Evolutionary conservation across 768 basidiomycete species (phyloP).

Genomic region (Mycena amicta): DNA sequence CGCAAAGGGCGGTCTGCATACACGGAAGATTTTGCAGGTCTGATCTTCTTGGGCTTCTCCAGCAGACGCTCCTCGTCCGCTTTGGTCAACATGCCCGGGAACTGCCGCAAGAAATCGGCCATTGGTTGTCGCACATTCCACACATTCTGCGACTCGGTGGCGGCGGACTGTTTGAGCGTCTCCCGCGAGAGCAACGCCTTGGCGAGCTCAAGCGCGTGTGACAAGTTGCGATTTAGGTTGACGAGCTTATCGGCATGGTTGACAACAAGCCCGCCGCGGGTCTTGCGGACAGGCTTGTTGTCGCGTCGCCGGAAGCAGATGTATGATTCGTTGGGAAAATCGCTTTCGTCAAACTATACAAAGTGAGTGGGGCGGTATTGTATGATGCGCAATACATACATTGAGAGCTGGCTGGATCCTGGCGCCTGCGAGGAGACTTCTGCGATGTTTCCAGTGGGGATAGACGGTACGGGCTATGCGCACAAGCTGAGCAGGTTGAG

Average conservation of each 20-base stretch:
- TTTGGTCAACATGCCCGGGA: constrained; percentile 59
- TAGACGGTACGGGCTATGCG: constrained; percentile 76
- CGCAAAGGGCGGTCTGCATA: constrained; percentile 25
- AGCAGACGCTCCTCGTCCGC: constrained; percentile 72
- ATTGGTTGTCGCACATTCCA: constrained; percentile 81
- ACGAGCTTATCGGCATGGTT: constrained; percentile 85
- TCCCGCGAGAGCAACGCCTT: constrained; percentile 72
- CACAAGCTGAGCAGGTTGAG: constrained; percentile 59
- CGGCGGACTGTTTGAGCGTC: constrained; percentile 67
- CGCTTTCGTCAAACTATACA: constrained; percentile 80
- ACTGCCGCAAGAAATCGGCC: constrained; percentile 79
- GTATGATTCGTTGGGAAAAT: constrained; percentile 89
- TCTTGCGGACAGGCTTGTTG: constrained; percentile 92
- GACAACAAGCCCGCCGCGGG: constrained; percentile 79
- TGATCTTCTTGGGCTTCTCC: constrained; percentile 55
- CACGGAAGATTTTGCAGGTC: constrained; percentile 23
- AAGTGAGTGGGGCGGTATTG: no score
- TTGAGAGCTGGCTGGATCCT: constrained; percentile 87
- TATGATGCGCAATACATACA: constrained; percentile 60
- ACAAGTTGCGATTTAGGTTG: constrained; percentile 77
- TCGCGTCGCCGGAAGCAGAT: constrained; percentile 97
- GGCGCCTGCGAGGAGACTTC: constrained; percentile 78
- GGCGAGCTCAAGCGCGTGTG: constrained; percentile 73
- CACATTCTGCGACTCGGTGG: constrained; percentile 58
- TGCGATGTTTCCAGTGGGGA: constrained; percentile 88